Conservation (phyloP, 805 yeast species). For the Yarrowia deformans region DNA sequence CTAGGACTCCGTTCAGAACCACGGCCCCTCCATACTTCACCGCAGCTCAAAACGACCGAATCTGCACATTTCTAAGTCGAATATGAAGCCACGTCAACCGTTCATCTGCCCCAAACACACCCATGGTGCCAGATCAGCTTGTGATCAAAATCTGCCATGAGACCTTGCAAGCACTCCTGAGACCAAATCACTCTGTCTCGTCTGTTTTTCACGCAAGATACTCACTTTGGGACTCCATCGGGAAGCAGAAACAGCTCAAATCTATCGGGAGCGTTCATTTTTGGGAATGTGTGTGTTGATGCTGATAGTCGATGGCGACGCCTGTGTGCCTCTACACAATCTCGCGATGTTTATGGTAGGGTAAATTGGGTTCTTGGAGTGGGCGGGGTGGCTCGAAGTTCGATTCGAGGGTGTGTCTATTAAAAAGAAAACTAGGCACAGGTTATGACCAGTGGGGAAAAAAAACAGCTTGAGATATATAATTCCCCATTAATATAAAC, state of each 20-base stretch:
- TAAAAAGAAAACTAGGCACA: not conserved
- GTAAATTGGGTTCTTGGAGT: slow-evolving; percentile 4
- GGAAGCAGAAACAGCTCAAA: slow-evolving; percentile 95
- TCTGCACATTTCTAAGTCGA: not conserved
- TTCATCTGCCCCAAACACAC: no score
- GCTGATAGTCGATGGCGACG: slow-evolving; percentile 3
- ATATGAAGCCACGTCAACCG: not conserved
- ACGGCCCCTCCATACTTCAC: not conserved
- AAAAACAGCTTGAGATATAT: not conserved
- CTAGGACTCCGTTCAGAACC: no score
- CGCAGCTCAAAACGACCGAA: not conserved
- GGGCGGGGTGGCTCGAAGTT: not conserved
- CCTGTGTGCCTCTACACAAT: slow-evolving; percentile 9
- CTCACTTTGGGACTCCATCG: slow-evolving; percentile 95
- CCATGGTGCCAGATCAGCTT: not conserved
- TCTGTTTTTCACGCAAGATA: slow-evolving; percentile 40
- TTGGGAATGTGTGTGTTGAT: slow-evolving; percentile 14
- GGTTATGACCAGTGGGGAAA: not conserved
- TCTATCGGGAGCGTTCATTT: slow-evolving; percentile 99
- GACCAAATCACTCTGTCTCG: not conserved
- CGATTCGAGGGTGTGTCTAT: not conserved
- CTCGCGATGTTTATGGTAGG: slow-evolving; percentile 38
- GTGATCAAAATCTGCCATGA: not conserved
- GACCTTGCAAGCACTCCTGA: not conserved
- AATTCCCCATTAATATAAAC: no score